These are phyloP conservation scores for Sporisorium iseilematis-ciliati DNA, from an alignment of 1,284 basidiomycete genomes.

Conservation along the genomic window DNA sequence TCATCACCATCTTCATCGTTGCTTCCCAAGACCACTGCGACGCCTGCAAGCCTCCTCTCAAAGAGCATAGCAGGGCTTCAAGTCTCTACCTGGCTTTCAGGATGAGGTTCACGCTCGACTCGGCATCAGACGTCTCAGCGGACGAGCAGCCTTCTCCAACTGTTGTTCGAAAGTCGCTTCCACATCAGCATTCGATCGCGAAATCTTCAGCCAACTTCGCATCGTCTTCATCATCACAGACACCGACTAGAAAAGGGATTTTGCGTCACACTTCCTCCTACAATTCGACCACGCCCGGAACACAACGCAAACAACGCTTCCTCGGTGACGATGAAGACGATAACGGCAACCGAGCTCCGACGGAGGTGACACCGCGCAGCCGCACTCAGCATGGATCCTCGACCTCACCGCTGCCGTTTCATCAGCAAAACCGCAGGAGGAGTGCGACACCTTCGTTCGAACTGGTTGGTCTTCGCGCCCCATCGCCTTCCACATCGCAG, in stretches of 20 bases:
- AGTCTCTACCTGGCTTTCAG: neutral
- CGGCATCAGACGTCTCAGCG: constrained; percentile 35
- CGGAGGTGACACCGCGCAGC: constrained; percentile 7
- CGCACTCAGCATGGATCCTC: constrained; percentile 1
- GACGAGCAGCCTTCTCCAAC: constrained; percentile 30
- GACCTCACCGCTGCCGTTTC: constrained; percentile 7
- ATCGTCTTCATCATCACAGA: constrained; percentile 23
- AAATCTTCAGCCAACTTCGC: constrained; percentile 21
- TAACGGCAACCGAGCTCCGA: neutral
- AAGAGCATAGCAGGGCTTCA: neutral
- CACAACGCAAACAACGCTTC: constrained; percentile 25
- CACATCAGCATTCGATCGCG: constrained; percentile 6
- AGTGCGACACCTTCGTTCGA: constrained; percentile 42
- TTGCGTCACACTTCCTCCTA: constrained; percentile 37
- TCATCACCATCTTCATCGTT: constrained; percentile 1
- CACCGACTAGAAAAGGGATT: constrained; percentile 34
- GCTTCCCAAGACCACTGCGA: too few relatives aligned
- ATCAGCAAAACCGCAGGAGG: constrained; percentile 20
- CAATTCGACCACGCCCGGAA: constrained; percentile 10
- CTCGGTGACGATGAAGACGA: constrained; percentile 7
- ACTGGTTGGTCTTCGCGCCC: constrained; percentile 32
- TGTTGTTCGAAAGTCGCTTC: constrained; percentile 31
- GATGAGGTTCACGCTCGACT: constrained; percentile 46
- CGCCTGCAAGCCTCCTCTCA: neutral
- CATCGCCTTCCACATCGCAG: constrained; percentile 21